A percentile compares a stretch with the other conserved stretches of the same genome.
Evolutionary conservation across 169 alveolate genomes (phyloP).

Genomic region (Eimeria brunetti): DNA sequence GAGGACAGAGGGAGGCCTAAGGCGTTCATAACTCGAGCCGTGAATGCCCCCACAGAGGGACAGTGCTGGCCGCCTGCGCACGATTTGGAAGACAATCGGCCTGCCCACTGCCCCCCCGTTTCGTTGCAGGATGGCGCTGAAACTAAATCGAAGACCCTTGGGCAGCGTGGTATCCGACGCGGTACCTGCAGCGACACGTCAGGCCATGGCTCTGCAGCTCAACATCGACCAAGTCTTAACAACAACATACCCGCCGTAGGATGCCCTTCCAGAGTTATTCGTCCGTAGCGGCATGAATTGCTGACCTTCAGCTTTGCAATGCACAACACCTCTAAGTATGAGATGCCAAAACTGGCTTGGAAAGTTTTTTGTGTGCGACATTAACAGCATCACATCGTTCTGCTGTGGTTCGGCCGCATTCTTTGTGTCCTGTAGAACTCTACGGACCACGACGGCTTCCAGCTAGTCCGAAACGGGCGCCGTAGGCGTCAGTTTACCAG

Average conservation of each 20-base stretch:
- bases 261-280: not conserved
- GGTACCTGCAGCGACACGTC: not conserved
- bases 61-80: not conserved
- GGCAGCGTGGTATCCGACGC: not conserved
- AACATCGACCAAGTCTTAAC: not conserved
- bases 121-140: not conserved
- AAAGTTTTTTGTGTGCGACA: not conserved
- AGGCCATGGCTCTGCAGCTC: not conserved
- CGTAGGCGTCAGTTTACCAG: not conserved
- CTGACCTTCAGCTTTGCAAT: not conserved
- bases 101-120: not conserved
- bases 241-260: not conserved
- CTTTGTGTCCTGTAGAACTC: conserved; percentile 14
- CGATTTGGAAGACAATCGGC: not conserved
- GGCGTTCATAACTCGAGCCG: not conserved
- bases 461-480: not conserved
- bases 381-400: not conserved
- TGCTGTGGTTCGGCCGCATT: not conserved
- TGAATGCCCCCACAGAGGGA: not conserved
- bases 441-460: conserved; percentile 18
- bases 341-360: not conserved
- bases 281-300: not conserved
- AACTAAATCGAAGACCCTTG: not conserved
- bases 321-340: not conserved
- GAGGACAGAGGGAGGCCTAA: not conserved